A percentile compares a stretch with the other conserved stretches of the same genome.
Conservation (phyloP, 164 flowering plant species). For the Stephania cephalantha region DNA sequence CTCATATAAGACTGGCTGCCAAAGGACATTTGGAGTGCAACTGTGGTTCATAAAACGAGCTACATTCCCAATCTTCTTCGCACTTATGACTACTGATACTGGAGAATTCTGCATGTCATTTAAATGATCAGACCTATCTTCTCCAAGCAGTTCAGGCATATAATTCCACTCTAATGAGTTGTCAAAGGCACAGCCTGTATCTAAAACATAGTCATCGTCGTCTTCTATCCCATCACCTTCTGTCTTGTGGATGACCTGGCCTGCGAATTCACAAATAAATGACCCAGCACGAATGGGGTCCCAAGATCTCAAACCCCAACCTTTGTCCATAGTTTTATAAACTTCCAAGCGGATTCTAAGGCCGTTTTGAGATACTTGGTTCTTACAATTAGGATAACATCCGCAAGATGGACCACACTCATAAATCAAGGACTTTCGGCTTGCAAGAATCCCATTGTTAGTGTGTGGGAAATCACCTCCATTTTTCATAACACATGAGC, state of each 20-base stretch:
- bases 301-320: slow-evolving; percentile 83
- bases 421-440: slow-evolving; percentile 26
- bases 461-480: slow-evolving; percentile 36
- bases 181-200: slow-evolving; percentile 27
- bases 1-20: slow-evolving; percentile 57
- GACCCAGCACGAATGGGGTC: slow-evolving; percentile 66
- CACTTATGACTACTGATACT: slow-evolving; percentile 37
- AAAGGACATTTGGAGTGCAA: slow-evolving; percentile 62
- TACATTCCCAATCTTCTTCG: slow-evolving; percentile 57
- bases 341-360: slow-evolving; percentile 53
- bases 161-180: slow-evolving; percentile 23
- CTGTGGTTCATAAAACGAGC: slow-evolving; percentile 83
- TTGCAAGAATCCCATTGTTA: slow-evolving; percentile 33
- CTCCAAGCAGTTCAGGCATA: slow-evolving; percentile 27
- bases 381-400: slow-evolving; percentile 47
- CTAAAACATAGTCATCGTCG: slow-evolving; percentile 39
- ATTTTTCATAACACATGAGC: slow-evolving; percentile 36
- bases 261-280: slow-evolving; percentile 68
- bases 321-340: slow-evolving; percentile 56
- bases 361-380: slow-evolving; percentile 54
- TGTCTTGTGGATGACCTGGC: slow-evolving; percentile 37
- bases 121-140: slow-evolving; percentile 16
- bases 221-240: slow-evolving; percentile 23
- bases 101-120: slow-evolving; percentile 22
- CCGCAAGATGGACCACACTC: slow-evolving; percentile 52